Evolutionary conservation across 495 filamentous ascomycete species (phyloP).

Genomic region (Acidiella bohemica): DNA sequence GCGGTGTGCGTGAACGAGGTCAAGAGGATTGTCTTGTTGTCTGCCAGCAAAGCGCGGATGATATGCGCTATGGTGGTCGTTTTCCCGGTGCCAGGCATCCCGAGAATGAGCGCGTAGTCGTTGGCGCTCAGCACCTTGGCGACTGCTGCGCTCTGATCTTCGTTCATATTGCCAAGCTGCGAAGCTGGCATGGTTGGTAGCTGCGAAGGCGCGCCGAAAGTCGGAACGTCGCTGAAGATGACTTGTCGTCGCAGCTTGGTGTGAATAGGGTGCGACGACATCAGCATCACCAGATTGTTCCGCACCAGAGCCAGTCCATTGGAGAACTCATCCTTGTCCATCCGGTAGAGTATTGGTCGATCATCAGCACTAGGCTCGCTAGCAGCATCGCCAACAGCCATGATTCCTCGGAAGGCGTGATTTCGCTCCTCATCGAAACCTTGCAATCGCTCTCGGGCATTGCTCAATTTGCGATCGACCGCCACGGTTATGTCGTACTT

Average conservation of each 20-base stretch:
- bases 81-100: slow-evolving; percentile 97
- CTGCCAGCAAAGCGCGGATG: slow-evolving; percentile 74
- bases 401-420: slow-evolving; percentile 80
- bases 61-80: slow-evolving; percentile 97
- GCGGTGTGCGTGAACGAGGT: slow-evolving; percentile 95
- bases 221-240: slow-evolving; percentile 55
- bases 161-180: slow-evolving; percentile 46
- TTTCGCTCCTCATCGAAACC: slow-evolving; percentile 65
- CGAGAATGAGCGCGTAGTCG: slow-evolving; percentile 88
- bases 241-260: slow-evolving; percentile 69
- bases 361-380: slow-evolving; percentile 33
- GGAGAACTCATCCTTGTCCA: slow-evolving; percentile 97
- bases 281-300: slow-evolving; percentile 82
- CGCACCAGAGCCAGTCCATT: slow-evolving; percentile 92
- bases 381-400: slow-evolving; percentile 57
- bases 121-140: slow-evolving; percentile 88
- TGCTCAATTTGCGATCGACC: slow-evolving; percentile 77
- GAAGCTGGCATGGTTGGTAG: slow-evolving; percentile 30
- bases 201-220: slow-evolving; percentile 54
- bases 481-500: slow-evolving; percentile 67
- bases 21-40: slow-evolving; percentile 82
- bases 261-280: slow-evolving; percentile 64
- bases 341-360: slow-evolving; percentile 56
- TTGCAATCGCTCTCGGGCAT: slow-evolving; percentile 57
- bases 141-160: slow-evolving; percentile 74